Conservation (phyloP, 73 alveolate genomes). For the Paramecium tetraurelia region DNA sequence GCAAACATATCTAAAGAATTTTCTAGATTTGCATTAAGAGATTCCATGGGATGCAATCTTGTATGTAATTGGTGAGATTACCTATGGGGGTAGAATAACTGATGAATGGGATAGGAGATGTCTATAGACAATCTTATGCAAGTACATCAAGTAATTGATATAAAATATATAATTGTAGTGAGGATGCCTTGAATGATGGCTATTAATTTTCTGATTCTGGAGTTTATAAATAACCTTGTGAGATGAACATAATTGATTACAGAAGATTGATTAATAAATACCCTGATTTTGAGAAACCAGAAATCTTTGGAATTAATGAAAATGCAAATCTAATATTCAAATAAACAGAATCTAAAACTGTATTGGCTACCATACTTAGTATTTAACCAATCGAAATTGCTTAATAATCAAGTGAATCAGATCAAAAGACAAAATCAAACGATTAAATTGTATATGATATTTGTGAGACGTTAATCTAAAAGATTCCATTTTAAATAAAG, state of each 20-base stretch:
- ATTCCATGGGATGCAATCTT: constrained; percentile 92
- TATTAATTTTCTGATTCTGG: constrained; percentile 73
- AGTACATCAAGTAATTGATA: constrained; percentile 58
- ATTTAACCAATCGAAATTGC: constrained; percentile 20
- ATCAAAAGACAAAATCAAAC: neutral
- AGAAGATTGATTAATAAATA: constrained; percentile 72
- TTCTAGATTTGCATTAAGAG: constrained; percentile 89
- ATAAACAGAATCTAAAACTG: constrained; percentile 35
- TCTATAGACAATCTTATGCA: constrained; percentile 83
- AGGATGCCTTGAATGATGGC: constrained; percentile 78
- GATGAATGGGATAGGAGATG: constrained; percentile 96
- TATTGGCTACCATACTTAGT: neutral
- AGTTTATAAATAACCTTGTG: constrained; percentile 66
- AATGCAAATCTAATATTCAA: constrained; percentile 93
- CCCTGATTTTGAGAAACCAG: constrained; percentile 95
- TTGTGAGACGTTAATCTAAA: constrained; percentile 20
- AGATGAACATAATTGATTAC: constrained; percentile 49
- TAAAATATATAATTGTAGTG: constrained; percentile 53
- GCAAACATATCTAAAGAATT: constrained; percentile 76
- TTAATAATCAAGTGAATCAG: neutral
- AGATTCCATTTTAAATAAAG: constrained; percentile 55
- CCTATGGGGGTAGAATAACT: constrained; percentile 98
- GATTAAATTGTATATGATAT: constrained; percentile 40
- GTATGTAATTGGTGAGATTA: constrained; percentile 92
- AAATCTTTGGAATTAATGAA: constrained; percentile 96